These are phyloP conservation scores for Phaeophleospora eucalypticola DNA, from an alignment of 2,329 filamentous ascomycete genomes.

Conservation along the genomic window DNA sequence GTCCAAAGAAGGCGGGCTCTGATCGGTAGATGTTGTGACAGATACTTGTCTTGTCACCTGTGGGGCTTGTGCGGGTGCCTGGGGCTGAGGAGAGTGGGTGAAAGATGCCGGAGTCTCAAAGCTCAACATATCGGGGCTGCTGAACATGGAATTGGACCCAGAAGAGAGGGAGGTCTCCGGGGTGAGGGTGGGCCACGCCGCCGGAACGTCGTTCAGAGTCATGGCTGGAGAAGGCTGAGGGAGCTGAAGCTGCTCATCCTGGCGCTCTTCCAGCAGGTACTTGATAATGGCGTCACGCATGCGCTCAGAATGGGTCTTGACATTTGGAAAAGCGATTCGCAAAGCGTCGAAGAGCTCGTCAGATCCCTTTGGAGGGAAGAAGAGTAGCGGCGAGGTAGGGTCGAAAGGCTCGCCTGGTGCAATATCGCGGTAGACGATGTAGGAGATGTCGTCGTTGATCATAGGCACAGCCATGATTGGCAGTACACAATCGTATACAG, in stretches of 20 bases:
- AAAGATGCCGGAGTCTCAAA: slow-evolving; percentile 28
- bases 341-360: slow-evolving; percentile 39
- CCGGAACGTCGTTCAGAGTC: slow-evolving; percentile 20
- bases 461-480: slow-evolving; percentile 19
- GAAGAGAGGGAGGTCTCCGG: slow-evolving; percentile 19
- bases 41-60: slow-evolving; percentile 22
- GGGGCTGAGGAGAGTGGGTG: slow-evolving; percentile 23
- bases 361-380: slow-evolving; percentile 37
- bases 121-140: slow-evolving; percentile 30
- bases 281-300: slow-evolving; percentile 38
- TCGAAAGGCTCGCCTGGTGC: slow-evolving; percentile 29
- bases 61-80: slow-evolving; percentile 8
- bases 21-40: slow-evolving; percentile 14
- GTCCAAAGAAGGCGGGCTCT: slow-evolving; percentile 30
- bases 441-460: slow-evolving; percentile 21
- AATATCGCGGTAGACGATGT: slow-evolving; percentile 35
- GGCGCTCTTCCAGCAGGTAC: slow-evolving; percentile 35
- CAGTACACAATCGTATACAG: neutral
- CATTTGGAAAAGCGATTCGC: slow-evolving; percentile 31
- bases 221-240: slow-evolving; percentile 18
- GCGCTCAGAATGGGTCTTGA: slow-evolving; percentile 36
- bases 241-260: slow-evolving; percentile 23
- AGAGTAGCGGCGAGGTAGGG: slow-evolving; percentile 31
- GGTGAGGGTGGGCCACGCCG: slow-evolving; percentile 29
- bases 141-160: slow-evolving; percentile 22